phyloP scores from a whole-genome alignment of 352 stramenopile genomes.

The Globisporangium paddicum region DNA sequence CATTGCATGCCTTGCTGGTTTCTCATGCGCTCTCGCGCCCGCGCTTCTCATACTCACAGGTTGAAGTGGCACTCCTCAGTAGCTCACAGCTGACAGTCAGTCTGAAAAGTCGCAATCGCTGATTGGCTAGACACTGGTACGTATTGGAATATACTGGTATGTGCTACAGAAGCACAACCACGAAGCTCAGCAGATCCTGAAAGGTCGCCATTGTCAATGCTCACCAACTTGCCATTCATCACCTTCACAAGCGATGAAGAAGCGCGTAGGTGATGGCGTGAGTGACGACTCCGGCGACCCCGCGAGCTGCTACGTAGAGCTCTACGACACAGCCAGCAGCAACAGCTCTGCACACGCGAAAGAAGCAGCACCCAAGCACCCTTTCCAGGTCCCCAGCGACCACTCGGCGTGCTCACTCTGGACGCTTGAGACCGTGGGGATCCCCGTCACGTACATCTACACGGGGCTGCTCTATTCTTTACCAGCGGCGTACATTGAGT shows the following conservation, averaged over 20 bases:
- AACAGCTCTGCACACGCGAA: neutral
- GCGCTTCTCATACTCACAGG: no score
- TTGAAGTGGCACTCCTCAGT: no score
- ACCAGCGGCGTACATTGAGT: conserved; percentile 70
- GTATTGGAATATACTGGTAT: no score
- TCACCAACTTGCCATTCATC: neutral
- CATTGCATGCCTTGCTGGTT: no score
- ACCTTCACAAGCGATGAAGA: conserved; percentile 9
- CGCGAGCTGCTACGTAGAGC: conserved; percentile 3
- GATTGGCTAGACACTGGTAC: no score
- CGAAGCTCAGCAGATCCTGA: conserved; percentile 6
- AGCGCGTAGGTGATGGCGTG: neutral
- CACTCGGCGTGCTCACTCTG: conserved; percentile 35
- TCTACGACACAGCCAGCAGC: neutral
- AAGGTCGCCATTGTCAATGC: neutral
- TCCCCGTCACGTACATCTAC: conserved; percentile 78
- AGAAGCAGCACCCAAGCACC: neutral
- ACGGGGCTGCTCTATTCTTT: conserved; percentile 65
- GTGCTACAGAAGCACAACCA: no score
- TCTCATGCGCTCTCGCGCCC: no score
- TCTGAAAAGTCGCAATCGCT: no score
- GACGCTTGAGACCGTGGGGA: conserved; percentile 44
- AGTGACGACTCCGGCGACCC: neutral
- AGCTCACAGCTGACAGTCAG: no score
- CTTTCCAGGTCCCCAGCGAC: neutral